Base-by-base conservation (phyloP, 331 rosid genomes). In the Quercus lobata region DNA sequence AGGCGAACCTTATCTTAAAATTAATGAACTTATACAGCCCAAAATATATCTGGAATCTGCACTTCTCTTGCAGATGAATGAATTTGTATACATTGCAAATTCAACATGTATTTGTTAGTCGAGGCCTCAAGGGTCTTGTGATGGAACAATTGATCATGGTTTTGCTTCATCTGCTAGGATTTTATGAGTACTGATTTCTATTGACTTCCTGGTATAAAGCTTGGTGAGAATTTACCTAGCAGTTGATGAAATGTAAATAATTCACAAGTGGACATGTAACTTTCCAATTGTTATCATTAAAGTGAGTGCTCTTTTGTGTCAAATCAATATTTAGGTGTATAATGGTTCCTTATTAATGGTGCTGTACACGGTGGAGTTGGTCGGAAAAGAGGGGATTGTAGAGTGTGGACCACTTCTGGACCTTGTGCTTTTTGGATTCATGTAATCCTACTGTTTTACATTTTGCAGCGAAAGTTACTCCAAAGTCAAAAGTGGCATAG, bases 1-100 rank as follows among this genome's bases (percentile, higher is more conserved):
- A 78, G 87, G 85, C 90, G 94, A 78, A 94, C 98, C 55, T 73
- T 92, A 71, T 91, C 95, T 69, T 94, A 81, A 86, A 62, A n/a
- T 52, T 72, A 46, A 63, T 54, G n/a, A 79, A 77, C 30, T 61
- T 12, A 29, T 70, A 2, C 21, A 22, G 63, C 60, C 22, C 44
- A 22, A 49, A 8, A 60, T 16, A 54, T 5, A 34, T 18, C 19
- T 25, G 17, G 30, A 22, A 21, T 9, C 14, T 55, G 25, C 27
- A 54, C 58, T 4, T 76, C 37, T 69, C 8, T 5, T 5, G 9
- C n/a, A 44, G 76, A 80, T 37, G 65, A 46, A 44, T 76, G 60
- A 52, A 7, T 6, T 16, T 27, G 37, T 19, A 61, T 52, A 52
- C 61, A 34, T 60, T 3, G 44, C 34, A 27, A 41, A 8, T 34